phyloP scores from a whole-genome alignment of 345 rosid genomes.

The Viola odorata region DNA sequence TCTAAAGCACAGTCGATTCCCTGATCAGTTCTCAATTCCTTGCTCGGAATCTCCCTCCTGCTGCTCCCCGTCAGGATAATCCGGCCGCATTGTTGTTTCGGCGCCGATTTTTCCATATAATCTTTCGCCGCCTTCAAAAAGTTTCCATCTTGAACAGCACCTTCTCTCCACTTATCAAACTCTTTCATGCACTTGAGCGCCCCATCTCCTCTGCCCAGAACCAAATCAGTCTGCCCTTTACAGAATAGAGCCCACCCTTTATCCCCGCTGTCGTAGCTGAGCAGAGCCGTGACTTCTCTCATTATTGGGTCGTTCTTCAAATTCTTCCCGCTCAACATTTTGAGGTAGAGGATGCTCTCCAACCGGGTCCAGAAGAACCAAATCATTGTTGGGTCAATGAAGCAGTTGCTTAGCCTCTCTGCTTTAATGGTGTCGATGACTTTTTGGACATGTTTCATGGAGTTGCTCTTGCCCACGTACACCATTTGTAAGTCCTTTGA shows the following conservation, averaged over 20 bases:
- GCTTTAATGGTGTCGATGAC: not conserved
- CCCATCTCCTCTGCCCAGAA: constrained; percentile 14
- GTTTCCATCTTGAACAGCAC: no score
- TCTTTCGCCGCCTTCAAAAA: accelerated
- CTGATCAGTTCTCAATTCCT: no score
- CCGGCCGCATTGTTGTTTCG: constrained; percentile 28
- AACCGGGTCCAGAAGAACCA: constrained; percentile 38
- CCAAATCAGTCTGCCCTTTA: constrained; percentile 9
- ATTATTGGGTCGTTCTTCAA: constrained; percentile 19
- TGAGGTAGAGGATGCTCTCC: constrained; percentile 37
- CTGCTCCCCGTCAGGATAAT: constrained; percentile 29
- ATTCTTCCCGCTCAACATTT: constrained; percentile 17
- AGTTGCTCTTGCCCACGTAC: constrained; percentile 33
- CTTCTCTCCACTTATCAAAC: constrained; percentile 2
- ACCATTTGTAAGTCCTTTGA: constrained; percentile 18
- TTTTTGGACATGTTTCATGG: constrained; percentile 15
- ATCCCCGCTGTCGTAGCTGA: constrained; percentile 30
- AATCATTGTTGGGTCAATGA: constrained; percentile 2
- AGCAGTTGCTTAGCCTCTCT: constrained; percentile 19
- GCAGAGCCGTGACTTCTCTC: constrained; percentile 30
- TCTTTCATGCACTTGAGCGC: constrained; percentile 7
- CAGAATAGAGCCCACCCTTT: constrained; percentile 33
- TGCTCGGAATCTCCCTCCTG: constrained; percentile 23
- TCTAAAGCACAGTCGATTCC: no score
- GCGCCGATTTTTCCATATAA: constrained; percentile 3